Evolutionary conservation across 805 yeast genomes (phyloP), one percentile per base, ranked within the genome.

Genomic region (Candida peoriensis): DNA sequence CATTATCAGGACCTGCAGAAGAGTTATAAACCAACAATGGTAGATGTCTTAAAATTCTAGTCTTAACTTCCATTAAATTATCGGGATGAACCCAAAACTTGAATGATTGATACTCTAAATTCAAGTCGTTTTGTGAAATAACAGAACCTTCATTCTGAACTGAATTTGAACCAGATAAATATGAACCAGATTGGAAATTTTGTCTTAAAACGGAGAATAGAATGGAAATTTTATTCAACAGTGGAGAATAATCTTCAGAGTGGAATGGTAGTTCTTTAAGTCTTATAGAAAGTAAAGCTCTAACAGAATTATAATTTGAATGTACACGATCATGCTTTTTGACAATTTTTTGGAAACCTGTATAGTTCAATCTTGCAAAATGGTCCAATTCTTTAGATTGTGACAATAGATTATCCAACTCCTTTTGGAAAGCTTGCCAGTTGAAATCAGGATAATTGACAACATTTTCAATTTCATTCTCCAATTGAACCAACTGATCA

Each of bases 51-150:
- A 90, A 73, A 46, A 90, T 85, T 40, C 88, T 78, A n/a, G 97
- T 87, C 65, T 90, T 90, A 37, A 89, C 96, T 63, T 90, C 97
- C 96, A 90, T 89, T 56, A 93, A 58, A 57, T 87, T 84, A 49
- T 93, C 98, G n/a, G 90, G 89, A 58, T 90, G 97, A 28, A 93
- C 73, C 98, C 98, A 90, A 60, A 90, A 90, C 63, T 85, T 87
- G 61, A 81, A 78, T 12, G 86, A 79, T 67, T 80, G 66, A 50
- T 78, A 55, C 32, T 60, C 62, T 23, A 52, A 43, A 24, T 57
- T 57, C n/a, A 42, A 29, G 8, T 42, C 40, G 13, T 24, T 33
- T 15, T 43, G 26, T 26, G 39, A 35, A 5, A 45, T 33, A 20
- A 37, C 43, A 13, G 54, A 54, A 24, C 52, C 50, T 18, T 63